Evolutionary conservation across 305 asterid species (phyloP).

Genomic region (Solanum chacoense): DNA sequence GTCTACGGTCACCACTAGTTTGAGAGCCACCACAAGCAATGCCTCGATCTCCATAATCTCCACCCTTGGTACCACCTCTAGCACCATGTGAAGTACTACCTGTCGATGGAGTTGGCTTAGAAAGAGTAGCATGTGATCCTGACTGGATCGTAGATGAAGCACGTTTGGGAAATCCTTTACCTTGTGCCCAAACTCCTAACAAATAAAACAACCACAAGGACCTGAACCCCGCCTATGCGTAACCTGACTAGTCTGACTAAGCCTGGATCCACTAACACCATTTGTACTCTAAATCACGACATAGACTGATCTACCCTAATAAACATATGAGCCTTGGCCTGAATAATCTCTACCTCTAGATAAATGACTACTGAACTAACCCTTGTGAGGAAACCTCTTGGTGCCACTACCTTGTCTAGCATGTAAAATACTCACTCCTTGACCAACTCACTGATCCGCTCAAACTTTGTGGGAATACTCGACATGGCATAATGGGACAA

Average conservation of each 20-base stretch:
- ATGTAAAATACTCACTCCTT: background rate
- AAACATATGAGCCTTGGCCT: background rate
- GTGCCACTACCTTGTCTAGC: background rate
- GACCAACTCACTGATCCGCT: too few species aligned
- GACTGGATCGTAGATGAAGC: background rate
- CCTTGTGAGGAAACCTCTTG: background rate
- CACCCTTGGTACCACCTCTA: background rate
- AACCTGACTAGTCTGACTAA: background rate
- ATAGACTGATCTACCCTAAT: background rate
- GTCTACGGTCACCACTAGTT: background rate
- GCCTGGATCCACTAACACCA: background rate
- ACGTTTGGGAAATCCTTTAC: background rate
- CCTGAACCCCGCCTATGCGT: background rate
- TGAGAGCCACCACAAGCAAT: background rate
- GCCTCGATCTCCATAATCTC: background rate
- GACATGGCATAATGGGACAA: background rate
- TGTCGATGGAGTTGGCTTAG: background rate
- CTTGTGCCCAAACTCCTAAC: background rate
- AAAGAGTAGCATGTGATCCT: background rate
- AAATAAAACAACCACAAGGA: too few species aligned
- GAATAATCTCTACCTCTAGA: background rate
- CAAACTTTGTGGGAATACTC: background rate
- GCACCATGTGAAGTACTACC: accelerated
- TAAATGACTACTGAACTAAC: too few species aligned
- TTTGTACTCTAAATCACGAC: background rate